Evolutionary conservation across 352 stramenopile species (phyloP), one percentile per base, ranked within the genome.

Genomic region (Sclerospora graminicola): DNA sequence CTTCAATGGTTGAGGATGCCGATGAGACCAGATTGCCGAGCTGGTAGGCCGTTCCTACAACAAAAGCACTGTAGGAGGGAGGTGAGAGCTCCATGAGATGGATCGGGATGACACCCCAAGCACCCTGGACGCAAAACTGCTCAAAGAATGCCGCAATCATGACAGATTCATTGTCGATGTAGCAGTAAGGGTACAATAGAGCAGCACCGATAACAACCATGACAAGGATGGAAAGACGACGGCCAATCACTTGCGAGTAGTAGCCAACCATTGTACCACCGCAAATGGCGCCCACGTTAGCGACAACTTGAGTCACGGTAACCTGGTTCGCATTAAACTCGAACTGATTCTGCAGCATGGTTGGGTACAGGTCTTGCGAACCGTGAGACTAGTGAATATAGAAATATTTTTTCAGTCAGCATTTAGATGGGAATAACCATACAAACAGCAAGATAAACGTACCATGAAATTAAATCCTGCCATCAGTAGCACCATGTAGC

Each of bases 1-100:
- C 45, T 35, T 81, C 68, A 26, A 81, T 77, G 7, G 65, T 77
- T 16, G 65, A 65, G n/a, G 68, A 61, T 5, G 68, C 54, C 0
- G 68, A 72, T 29, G 68, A 74, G 48, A 75, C 60, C 19, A 81
- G 40, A 46, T 77, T 81, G 33, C 68, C 68, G 13, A 81, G 65
- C 19, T 81, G 68, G 35, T 81, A 81, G 0, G 60, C 44, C 2
- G 68, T 78, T 11, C 68, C 68, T 9, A 69, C 56, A 24, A 81
- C 38, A 23, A 81, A 70, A 0, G 65, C 58, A 23, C 46, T 63
- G 59, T 77, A 81, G 0, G 62, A 69, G 8, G 68, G 65, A 23
- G 68, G 68, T 9, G 68, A 69, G 8, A 81, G 46, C 49, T 81
- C 68, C 59, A 81, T 72, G 13, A 81, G 48, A 19, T 62, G 52